A percentile compares a stretch with the other conserved stretches of the same genome.
These are phyloP conservation scores for Verticillium alfalfae DNA, from an alignment of 2,329 filamentous ascomycete genomes.

Conservation along the genomic window DNA sequence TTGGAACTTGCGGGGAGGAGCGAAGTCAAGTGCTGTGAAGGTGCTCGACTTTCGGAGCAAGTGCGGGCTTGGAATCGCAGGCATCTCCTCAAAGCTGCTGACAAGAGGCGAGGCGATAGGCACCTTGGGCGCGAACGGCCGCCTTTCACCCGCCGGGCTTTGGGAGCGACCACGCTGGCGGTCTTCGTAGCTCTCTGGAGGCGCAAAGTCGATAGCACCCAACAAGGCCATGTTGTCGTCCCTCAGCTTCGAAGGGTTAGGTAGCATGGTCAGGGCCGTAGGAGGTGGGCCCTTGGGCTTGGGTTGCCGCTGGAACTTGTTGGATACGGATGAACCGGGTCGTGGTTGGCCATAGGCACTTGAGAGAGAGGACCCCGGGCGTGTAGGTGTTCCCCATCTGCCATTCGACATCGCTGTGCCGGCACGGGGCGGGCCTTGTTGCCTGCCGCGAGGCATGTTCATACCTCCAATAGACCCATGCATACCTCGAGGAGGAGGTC, in stretches of 20 bases:
- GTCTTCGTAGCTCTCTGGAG: constrained; percentile 62
- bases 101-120: constrained; percentile 72
- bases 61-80: constrained; percentile 82
- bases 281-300: constrained; percentile 63
- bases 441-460: constrained; percentile 42
- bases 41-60: constrained; percentile 70
- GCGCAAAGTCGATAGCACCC: constrained; percentile 77
- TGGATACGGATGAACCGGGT: constrained; percentile 61
- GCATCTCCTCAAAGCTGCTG: constrained; percentile 81
- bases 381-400: constrained; percentile 21
- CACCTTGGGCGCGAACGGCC: constrained; percentile 70
- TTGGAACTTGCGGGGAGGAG: constrained; percentile 69
- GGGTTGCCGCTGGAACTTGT: constrained; percentile 33
- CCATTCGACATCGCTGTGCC: constrained; percentile 26
- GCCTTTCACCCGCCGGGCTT: constrained; percentile 57
- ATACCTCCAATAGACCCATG: constrained; percentile 41
- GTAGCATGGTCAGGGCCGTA: constrained; percentile 65
- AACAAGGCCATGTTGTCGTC: constrained; percentile 72
- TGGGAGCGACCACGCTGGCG: constrained; percentile 64
- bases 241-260: constrained; percentile 77
- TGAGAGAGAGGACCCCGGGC: constrained; percentile 24
- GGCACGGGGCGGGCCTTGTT: constrained; percentile 55
- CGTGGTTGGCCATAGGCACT: constrained; percentile 37
- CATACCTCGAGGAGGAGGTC: constrained; percentile 31
- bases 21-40: constrained; percentile 77